A percentile compares a stretch with the other conserved stretches of the same genome.
Evolutionary conservation across 78 protist species (phyloP).

Genomic region (Carpediemonas membranifera): DNA sequence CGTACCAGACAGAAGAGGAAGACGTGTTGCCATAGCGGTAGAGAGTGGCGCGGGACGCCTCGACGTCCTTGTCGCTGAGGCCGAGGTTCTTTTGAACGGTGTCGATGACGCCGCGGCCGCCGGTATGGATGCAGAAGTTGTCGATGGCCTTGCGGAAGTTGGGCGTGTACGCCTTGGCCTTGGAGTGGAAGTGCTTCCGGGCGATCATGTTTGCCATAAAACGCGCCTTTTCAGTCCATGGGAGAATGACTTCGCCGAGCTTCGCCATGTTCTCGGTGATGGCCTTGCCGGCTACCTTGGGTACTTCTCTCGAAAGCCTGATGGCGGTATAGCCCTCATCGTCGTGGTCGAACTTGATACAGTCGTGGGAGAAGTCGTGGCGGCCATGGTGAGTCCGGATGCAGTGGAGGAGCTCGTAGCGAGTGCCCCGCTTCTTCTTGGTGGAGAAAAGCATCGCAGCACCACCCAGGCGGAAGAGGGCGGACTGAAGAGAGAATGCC

Average conservation of each 20-base stretch:
- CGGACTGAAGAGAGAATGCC: constrained; percentile 8
- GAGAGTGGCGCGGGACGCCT: no score
- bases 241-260: constrained; percentile 62
- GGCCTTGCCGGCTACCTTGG: constrained; percentile 51
- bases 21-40: no score
- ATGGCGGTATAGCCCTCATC: constrained; percentile 61
- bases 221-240: constrained; percentile 49
- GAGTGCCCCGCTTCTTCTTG: no score
- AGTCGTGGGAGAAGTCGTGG: no score
- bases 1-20: no score
- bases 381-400: constrained; percentile 35
- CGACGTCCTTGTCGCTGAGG: constrained; percentile 40
- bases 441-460: constrained; percentile 75
- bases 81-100: constrained; percentile 49
- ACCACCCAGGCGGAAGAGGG: constrained; percentile 73
- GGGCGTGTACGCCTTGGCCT: constrained; percentile 38
- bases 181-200: not conserved
- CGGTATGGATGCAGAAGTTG: constrained; percentile 70
- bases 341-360: no score
- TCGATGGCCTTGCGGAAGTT: constrained; percentile 54
- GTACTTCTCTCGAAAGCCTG: constrained; percentile 41
- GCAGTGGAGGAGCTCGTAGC: constrained; percentile 30
- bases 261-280: constrained; percentile 52
- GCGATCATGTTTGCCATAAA: constrained; percentile 39
- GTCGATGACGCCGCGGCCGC: constrained; percentile 74